Conservation (phyloP, 441 rosid species). For the Bocquillonia castaneifolia region DNA sequence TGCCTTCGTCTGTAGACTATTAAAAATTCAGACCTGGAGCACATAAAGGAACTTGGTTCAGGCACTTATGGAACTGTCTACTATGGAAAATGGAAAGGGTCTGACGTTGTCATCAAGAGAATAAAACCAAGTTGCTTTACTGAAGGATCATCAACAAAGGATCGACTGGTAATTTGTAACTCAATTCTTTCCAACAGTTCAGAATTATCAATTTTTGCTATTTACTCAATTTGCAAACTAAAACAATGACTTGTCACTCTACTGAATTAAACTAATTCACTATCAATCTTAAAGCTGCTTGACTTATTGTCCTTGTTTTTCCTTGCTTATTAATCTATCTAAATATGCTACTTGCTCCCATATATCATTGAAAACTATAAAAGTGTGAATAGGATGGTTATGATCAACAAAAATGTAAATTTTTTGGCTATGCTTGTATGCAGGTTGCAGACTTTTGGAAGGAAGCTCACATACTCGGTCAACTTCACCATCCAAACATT, state of each 20-base stretch:
- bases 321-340: neutral
- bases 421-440: neutral
- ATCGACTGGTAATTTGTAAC: slow-evolving; percentile 28
- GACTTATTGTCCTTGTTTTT: neutral
- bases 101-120: slow-evolving; percentile 41
- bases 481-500: slow-evolving; percentile 46
- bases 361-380: neutral
- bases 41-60: slow-evolving; percentile 34
- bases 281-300: neutral
- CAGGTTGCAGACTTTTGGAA: slow-evolving; percentile 44
- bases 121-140: slow-evolving; percentile 36
- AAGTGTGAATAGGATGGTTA: neutral
- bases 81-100: slow-evolving; percentile 45
- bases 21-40: slow-evolving; percentile 33
- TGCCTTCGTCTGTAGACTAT: slow-evolving; percentile 28
- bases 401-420: neutral
- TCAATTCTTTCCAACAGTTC: neutral
- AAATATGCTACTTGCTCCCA: neutral
- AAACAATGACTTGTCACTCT: neutral
- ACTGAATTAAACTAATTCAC: neutral
- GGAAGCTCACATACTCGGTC: slow-evolving; percentile 39
- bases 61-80: slow-evolving; percentile 41
- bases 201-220: neutral
- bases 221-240: neutral
- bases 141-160: slow-evolving; percentile 19